phyloP scores from a whole-genome alignment of 2,329 filamentous ascomycete species.

The Shiraia bambusicola region DNA sequence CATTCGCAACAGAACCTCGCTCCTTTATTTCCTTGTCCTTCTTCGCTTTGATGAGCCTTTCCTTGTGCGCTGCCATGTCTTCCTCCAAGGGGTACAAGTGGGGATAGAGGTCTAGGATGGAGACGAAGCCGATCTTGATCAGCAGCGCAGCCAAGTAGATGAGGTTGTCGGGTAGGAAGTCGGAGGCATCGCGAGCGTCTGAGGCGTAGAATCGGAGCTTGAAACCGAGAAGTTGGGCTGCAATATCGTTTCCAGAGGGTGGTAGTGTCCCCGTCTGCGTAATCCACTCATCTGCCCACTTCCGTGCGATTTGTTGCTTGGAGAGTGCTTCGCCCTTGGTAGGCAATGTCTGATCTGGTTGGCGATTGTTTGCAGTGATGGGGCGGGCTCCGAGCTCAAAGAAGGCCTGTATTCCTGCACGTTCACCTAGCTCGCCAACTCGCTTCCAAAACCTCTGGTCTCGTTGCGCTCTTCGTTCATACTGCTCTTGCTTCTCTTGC shows the following conservation, averaged over 20 bases:
- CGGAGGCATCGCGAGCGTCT: conserved; percentile 69
- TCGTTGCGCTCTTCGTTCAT: conserved; percentile 60
- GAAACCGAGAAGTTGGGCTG: conserved; percentile 93
- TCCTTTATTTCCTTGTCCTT: conserved; percentile 70
- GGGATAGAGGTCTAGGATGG: conserved; percentile 83
- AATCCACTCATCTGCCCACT: conserved; percentile 66
- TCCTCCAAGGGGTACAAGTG: conserved; percentile 87
- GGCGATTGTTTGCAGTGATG: conserved; percentile 49
- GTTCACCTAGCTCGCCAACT: conserved; percentile 61
- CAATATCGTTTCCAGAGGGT: conserved; percentile 82
- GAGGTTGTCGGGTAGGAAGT: conserved; percentile 85
- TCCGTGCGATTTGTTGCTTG: conserved; percentile 48
- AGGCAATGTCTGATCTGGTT: conserved; percentile 34
- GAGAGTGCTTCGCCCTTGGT: conserved; percentile 19
- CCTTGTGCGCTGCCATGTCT: conserved; percentile 73
- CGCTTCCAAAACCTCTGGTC: conserved; percentile 80
- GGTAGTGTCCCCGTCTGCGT: conserved; percentile 77
- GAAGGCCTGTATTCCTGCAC: conserved; percentile 74
- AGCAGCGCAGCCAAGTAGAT: conserved; percentile 89
- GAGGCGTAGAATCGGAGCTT: conserved; percentile 95
- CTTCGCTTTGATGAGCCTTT: conserved; percentile 66
- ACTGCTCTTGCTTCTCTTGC: conserved; percentile 65
- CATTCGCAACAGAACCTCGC: conserved; percentile 72
- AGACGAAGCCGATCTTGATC: conserved; percentile 97
- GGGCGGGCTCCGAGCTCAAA: conserved; percentile 81